Evolutionary conservation across 2,329 filamentous ascomycete genomes (phyloP).

Genomic region (Aspergillus phoenicis): DNA sequence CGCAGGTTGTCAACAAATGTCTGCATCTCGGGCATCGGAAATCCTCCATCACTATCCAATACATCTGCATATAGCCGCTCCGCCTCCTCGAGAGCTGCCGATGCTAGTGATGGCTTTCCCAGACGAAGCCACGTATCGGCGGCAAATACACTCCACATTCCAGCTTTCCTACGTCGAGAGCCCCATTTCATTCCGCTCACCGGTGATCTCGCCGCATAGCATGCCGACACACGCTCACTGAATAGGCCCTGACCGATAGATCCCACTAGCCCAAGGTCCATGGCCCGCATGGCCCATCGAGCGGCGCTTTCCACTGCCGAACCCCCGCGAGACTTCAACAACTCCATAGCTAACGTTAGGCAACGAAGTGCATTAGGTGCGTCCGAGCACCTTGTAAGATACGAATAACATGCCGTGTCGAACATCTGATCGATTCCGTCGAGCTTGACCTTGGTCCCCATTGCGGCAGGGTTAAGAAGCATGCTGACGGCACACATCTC

Average conservation of each 20-base stretch:
- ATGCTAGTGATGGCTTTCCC: slow-evolving; percentile 75
- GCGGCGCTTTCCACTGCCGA: slow-evolving; percentile 83
- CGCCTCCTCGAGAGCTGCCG: slow-evolving; percentile 74
- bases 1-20: slow-evolving; percentile 47
- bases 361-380: slow-evolving; percentile 80
- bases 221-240: slow-evolving; percentile 82
- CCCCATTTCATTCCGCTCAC: slow-evolving; percentile 69
- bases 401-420: slow-evolving; percentile 89
- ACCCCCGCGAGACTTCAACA: slow-evolving; percentile 78
- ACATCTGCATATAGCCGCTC: slow-evolving; percentile 54
- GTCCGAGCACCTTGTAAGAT: slow-evolving; percentile 78
- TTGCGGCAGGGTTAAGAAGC: slow-evolving; percentile 72
- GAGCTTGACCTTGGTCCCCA: slow-evolving; percentile 73
- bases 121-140: slow-evolving; percentile 82
- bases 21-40: slow-evolving; percentile 58
- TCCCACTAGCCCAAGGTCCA: slow-evolving; percentile 77
- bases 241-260: slow-evolving; percentile 77
- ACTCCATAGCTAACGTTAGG: slow-evolving; percentile 74
- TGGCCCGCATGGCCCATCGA: slow-evolving; percentile 76
- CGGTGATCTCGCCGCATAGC: slow-evolving; percentile 74
- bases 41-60: slow-evolving; percentile 40
- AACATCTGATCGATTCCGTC: slow-evolving; percentile 86
- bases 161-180: slow-evolving; percentile 77
- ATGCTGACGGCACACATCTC: slow-evolving; percentile 91
- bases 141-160: slow-evolving; percentile 82